Percentiles rank a stretch among this genome's conserved stretches.
Evolutionary conservation across 495 filamentous ascomycete genomes (phyloP).

Genomic region (Thermothielavioides terrestris): DNA sequence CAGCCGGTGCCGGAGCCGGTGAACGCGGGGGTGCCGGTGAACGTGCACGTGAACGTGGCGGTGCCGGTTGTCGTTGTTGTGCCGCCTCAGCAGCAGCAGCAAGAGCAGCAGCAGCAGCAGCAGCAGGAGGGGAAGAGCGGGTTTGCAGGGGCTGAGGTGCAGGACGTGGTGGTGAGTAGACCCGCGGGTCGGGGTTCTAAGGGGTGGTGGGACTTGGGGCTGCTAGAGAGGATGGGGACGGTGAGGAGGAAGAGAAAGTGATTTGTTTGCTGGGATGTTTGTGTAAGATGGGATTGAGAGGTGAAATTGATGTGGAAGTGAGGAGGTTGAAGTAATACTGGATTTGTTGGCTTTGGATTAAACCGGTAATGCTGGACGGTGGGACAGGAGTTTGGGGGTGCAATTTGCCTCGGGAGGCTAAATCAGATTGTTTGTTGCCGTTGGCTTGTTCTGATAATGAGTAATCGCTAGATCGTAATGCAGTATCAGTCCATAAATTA

Average conservation of each 20-base stretch:
- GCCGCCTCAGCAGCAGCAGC: too few relatives aligned
- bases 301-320: neutral
- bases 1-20: constrained; percentile 16
- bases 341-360: neutral
- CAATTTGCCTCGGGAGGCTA: neutral
- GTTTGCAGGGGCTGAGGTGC: constrained; percentile 29
- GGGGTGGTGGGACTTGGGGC: constrained; percentile 43
- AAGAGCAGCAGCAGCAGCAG: too few relatives aligned
- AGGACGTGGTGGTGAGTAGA: too few relatives aligned
- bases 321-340: neutral
- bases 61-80: too few relatives aligned
- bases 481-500: neutral
- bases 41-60: too few relatives aligned
- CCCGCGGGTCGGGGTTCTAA: too few relatives aligned
- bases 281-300: neutral
- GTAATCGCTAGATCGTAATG: constrained; percentile 2
- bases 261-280: neutral
- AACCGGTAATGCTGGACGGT: constrained; percentile 1
- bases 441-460: constrained; percentile 21
- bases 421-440: neutral
- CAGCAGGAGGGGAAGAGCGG: constrained; percentile 28
- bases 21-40: too few relatives aligned
- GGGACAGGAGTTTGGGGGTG: neutral
- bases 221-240: constrained; percentile 30
- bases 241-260: constrained; percentile 20